Base-by-base conservation (phyloP, 2,329 filamentous ascomycete species). In the Cordyceps militaris region DNA sequence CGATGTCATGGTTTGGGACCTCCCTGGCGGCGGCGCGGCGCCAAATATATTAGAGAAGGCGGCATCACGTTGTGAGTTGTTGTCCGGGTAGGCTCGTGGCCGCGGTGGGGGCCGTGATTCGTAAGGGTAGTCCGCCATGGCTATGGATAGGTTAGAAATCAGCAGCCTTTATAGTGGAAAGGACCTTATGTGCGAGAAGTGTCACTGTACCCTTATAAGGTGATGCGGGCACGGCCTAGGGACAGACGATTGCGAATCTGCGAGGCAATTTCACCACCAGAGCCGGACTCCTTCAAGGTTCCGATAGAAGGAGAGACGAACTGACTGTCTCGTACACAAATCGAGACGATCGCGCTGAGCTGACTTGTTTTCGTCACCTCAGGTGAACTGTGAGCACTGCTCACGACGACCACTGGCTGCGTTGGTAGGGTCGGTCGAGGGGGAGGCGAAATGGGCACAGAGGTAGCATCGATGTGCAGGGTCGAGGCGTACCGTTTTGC, bases 11-110 rank as follows among this genome's bases (percentile, higher is more conserved):
- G 93, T 97, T 69, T 97, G 92, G 59, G 92, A 95, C 71, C 94
- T 87, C 59, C 93, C 93, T 47, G 89, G 84, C 48, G 91, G 91
- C 63, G 90, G 91, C 63, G 89, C 82, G 63, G 85, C 86, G 65
- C 93, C 94, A 71, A 97, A 99, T 70, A 97, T 97, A 75, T 93
- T 93, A 64, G 89, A 91, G 73, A 95, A 99, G 63, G 93, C 94
- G 65, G 91, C 90, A 83, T 99, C 92, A 75, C 94, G 88, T 74
- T 94, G 89, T 67, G 79, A 79, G 69, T 80, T 79, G 62, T 78
- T 76, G 59, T 79, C 74, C 63, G 63, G 78, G 78, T 82, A 79
- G 64, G 79, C 75, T 58, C 74, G 72, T 63, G 71, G 73, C 38
- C 73, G 72, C 55, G 75, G 72, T 69, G 73, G 72, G 62, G 28